phyloP scores from a whole-genome alignment of 805 yeast species.

The Metschnikowia aberdeeniae region DNA sequence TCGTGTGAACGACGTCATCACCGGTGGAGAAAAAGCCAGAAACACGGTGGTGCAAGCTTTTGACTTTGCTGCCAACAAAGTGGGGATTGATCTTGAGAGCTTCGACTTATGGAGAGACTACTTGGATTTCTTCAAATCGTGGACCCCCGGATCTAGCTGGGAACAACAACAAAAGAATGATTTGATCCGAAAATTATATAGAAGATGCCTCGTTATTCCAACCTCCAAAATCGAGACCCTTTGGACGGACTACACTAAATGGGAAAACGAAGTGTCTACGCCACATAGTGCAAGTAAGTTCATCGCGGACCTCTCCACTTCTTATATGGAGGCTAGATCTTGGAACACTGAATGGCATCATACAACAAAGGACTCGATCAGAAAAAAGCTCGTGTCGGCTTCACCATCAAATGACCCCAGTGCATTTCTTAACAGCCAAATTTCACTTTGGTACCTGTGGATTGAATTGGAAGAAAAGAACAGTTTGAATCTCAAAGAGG shows the following conservation, averaged over 20 bases:
- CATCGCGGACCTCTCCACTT: constrained; percentile 75
- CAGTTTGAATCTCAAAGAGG: constrained; percentile 56
- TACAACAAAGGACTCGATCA: constrained; percentile 47
- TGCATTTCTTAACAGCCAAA: constrained; percentile 35
- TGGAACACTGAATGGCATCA: constrained; percentile 67
- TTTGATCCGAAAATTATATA: constrained; percentile 66
- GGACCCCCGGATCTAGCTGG: constrained; percentile 78
- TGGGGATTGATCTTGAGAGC: constrained; percentile 74
- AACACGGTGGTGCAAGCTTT: constrained; percentile 73
- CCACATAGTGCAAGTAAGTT: constrained; percentile 77
- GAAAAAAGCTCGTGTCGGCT: constrained; percentile 34
- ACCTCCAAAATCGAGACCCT: constrained; percentile 65
- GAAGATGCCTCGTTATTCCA: constrained; percentile 72
- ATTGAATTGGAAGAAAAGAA: constrained; percentile 74
- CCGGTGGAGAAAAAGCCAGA: constrained; percentile 80
- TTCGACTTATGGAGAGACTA: constrained; percentile 79
- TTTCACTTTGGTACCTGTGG: constrained; percentile 68
- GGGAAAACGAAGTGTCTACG: constrained; percentile 71
- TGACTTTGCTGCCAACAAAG: constrained; percentile 72
- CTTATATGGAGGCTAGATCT: constrained; percentile 83
- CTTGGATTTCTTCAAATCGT: constrained; percentile 67
- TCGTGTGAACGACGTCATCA: constrained; percentile 60
- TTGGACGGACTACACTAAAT: constrained; percentile 78
- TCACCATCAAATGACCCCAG: constrained; percentile 19
- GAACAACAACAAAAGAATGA: constrained; percentile 82